Percentiles rank a stretch among this genome's conserved stretches.
Evolutionary conservation across 169 alveolate species (phyloP).

Genomic region (Eimeria acervulina): DNA sequence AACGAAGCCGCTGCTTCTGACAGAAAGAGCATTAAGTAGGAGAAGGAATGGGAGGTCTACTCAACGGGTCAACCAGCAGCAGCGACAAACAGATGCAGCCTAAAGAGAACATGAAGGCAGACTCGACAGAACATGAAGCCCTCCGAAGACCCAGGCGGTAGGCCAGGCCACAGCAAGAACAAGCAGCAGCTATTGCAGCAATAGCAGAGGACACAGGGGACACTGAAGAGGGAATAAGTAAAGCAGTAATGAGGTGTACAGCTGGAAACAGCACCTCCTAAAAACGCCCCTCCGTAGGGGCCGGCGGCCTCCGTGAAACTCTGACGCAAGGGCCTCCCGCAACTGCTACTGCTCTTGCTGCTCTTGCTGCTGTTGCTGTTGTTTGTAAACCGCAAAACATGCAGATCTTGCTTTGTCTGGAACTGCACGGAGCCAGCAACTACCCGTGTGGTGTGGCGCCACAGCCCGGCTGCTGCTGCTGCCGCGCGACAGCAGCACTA

Average conservation of each 20-base stretch:
- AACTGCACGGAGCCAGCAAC: conserved; percentile 59
- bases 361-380: conserved; percentile 65
- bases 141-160: background rate
- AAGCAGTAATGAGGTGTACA: background rate
- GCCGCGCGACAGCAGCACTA: conserved; percentile 76
- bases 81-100: conserved; percentile 24
- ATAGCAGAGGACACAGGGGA: background rate
- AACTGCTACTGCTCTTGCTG: conserved; percentile 58
- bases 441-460: conserved; percentile 60
- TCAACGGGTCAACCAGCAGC: conserved; percentile 2
- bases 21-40: background rate
- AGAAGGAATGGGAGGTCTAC: background rate
- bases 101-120: conserved; percentile 11
- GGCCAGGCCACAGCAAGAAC: conserved; percentile 21
- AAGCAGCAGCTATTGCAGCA: conserved; percentile 11
- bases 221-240: conserved; percentile 52
- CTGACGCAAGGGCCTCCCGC: conserved; percentile 56
- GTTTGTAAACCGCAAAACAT: conserved; percentile 46
- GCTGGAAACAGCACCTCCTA: conserved; percentile 47
- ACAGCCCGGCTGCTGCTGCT: conserved; percentile 77
- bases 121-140: conserved; percentile 53
- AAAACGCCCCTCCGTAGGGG: conserved; percentile 45
- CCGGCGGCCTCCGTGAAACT: conserved; percentile 72
- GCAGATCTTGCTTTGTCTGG: conserved; percentile 64
- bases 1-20: conserved; percentile 50